These are phyloP conservation scores for Suaeda aralocaspica DNA, from an alignment of 148 eudicot species.

Conservation along the genomic window DNA sequence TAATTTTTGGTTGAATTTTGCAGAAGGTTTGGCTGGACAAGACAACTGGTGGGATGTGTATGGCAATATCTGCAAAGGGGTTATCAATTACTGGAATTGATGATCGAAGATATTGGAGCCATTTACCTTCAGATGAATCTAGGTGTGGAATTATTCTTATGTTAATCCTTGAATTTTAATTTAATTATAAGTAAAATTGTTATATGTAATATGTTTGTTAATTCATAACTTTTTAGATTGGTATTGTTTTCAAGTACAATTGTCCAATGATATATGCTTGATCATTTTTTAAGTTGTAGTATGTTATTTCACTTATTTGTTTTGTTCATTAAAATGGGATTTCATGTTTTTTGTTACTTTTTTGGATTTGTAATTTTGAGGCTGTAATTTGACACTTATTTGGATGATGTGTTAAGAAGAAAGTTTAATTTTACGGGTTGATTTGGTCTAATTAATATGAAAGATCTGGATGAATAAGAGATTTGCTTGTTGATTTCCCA, in stretches of 20 bases:
- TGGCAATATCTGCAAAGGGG: conserved; percentile 49
- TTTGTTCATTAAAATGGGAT: conserved; percentile 10
- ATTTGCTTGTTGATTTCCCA: no score
- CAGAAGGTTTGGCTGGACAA: conserved; percentile 60
- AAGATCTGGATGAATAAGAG: background rate
- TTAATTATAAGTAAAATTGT: background rate
- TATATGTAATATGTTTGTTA: background rate
- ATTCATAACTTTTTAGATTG: conserved; percentile 24
- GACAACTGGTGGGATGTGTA: conserved; percentile 41
- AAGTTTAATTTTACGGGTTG: no score
- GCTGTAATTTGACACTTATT: background rate
- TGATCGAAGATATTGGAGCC: conserved; percentile 62
- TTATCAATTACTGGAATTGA: conserved; percentile 51
- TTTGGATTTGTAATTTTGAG: conserved; percentile 1
- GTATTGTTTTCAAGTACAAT: conserved; percentile 22
- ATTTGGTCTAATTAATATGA: background rate
- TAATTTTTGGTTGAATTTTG: conserved; percentile 13
- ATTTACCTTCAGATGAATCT: conserved; percentile 43
- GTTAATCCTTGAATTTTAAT: background rate
- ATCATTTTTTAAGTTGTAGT: conserved; percentile 11
- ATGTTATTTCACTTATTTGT: background rate
- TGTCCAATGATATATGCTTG: conserved; percentile 17
- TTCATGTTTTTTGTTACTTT: background rate
- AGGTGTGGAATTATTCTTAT: conserved; percentile 42
- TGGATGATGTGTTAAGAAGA: no score